phyloP scores from a whole-genome alignment of 768 basidiomycete genomes.

The Tubosaeta brunneosetosa region DNA sequence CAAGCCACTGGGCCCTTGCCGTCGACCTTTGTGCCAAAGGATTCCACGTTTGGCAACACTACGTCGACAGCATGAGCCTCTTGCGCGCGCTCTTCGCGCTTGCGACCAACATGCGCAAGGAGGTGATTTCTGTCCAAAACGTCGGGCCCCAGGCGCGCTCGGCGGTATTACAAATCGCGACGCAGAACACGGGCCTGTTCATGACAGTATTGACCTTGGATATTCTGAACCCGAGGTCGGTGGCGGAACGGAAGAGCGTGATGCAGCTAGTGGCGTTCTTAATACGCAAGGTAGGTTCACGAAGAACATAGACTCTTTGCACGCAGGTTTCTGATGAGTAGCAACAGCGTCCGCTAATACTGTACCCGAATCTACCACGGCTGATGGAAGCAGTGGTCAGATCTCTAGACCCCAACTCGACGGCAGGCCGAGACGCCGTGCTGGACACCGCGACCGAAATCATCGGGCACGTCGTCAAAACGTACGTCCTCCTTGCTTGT shows the following conservation, averaged over 20 bases:
- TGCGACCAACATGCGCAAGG: conserved; percentile 68
- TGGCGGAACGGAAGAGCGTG: conserved; percentile 79
- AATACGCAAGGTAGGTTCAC: conserved; percentile 68
- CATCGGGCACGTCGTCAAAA: conserved; percentile 89
- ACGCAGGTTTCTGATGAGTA: neutral
- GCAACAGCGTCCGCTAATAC: conserved; percentile 69
- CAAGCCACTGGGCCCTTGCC: conserved; percentile 63
- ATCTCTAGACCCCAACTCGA: conserved; percentile 89
- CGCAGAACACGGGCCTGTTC: conserved; percentile 79
- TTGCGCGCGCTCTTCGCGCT: conserved; percentile 79
- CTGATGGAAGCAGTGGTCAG: conserved; percentile 95
- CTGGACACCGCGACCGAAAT: conserved; percentile 92
- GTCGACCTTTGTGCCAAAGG: conserved; percentile 90
- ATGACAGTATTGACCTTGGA: conserved; percentile 93
- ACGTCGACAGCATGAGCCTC: conserved; percentile 85
- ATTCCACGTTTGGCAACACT: conserved; percentile 92
- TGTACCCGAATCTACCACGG: conserved; percentile 78
- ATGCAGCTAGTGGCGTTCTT: conserved; percentile 93
- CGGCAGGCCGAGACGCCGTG: conserved; percentile 72
- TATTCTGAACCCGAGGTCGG: conserved; percentile 69
- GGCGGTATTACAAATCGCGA: conserved; percentile 82
- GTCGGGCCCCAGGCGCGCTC: conserved; percentile 72
- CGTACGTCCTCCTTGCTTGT: conserved; percentile 41
- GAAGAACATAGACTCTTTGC: neutral
- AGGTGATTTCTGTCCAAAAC: conserved; percentile 62